phyloP scores from a whole-genome alignment of 345 rosid species.

The Hibiscus trionum region DNA sequence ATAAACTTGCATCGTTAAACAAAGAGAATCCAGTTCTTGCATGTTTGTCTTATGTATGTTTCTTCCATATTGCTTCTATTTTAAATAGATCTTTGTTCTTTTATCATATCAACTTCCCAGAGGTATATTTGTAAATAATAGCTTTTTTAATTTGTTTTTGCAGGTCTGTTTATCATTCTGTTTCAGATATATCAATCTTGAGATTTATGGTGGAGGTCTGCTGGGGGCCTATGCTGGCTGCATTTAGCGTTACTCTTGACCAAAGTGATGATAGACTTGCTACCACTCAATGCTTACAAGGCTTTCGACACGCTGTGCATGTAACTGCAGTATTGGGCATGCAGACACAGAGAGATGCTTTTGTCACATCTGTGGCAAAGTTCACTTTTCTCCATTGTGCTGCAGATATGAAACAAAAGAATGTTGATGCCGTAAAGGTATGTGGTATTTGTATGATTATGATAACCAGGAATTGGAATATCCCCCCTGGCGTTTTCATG shows the following conservation, averaged over 20 bases:
- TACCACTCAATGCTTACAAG: constrained; percentile 80
- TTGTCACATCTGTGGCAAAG: constrained; percentile 93
- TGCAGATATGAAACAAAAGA: constrained; percentile 94
- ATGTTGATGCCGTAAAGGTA: constrained; percentile 95
- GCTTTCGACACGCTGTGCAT: constrained; percentile 80
- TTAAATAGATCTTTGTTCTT: background rate
- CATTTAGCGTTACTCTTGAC: constrained; percentile 89
- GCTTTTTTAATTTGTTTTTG: constrained; percentile 8
- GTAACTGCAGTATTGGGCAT: constrained; percentile 90
- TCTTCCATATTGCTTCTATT: background rate
- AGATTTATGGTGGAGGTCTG: constrained; percentile 98
- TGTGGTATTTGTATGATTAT: constrained; percentile 16
- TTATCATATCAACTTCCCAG: background rate
- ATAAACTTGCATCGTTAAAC: background rate
- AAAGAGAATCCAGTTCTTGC: background rate
- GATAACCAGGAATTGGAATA: background rate
- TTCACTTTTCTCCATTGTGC: constrained; percentile 91
- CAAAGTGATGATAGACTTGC: constrained; percentile 93
- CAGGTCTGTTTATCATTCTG: constrained; percentile 77
- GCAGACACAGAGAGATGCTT: constrained; percentile 99
- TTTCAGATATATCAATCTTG: constrained; percentile 75
- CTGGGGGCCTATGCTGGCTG: constrained; percentile 98
- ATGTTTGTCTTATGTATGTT: background rate
- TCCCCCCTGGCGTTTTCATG: background rate
- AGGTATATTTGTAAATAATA: background rate